Percentiles rank a stretch among this genome's conserved stretches.
phyloP scores from a whole-genome alignment of 495 filamentous ascomycete species.

The Aspergillus biplanus region DNA sequence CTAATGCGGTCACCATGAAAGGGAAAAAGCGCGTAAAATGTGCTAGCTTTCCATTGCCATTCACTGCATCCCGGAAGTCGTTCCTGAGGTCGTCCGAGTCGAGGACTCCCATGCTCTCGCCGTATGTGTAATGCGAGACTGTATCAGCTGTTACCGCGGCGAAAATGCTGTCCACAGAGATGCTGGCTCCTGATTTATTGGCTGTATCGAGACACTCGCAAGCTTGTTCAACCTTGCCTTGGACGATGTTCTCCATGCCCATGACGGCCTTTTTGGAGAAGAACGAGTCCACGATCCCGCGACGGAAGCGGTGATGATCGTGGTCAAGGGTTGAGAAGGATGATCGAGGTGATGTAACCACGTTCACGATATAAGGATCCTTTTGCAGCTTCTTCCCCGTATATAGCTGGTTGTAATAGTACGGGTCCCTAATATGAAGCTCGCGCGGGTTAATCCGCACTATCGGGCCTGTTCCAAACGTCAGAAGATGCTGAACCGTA shows the following conservation, averaged over 20 bases:
- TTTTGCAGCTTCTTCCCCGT: slow-evolving; percentile 32
- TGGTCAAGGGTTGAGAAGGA: slow-evolving; percentile 22
- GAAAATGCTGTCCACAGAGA: background rate
- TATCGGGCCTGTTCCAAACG: slow-evolving; percentile 51
- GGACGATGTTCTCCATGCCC: slow-evolving; percentile 17
- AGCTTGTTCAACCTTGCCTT: slow-evolving; percentile 1
- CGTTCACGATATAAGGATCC: slow-evolving; percentile 15
- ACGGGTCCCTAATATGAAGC: slow-evolving; percentile 43
- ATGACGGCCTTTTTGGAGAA: slow-evolving; percentile 31
- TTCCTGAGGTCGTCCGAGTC: background rate
- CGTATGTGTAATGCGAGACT: background rate
- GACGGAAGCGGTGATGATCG: slow-evolving; percentile 27
- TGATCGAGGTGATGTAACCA: slow-evolving; percentile 18
- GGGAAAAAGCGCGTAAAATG: too few species aligned
- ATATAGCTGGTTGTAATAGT: slow-evolving; percentile 39
- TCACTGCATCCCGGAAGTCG: background rate
- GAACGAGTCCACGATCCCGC: slow-evolving; percentile 27
- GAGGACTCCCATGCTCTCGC: background rate
- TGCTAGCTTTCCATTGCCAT: background rate
- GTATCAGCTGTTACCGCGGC: background rate
- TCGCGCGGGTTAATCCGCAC: slow-evolving; percentile 57
- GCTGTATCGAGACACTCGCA: background rate
- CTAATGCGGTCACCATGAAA: too few species aligned
- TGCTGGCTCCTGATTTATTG: background rate
- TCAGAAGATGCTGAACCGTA: background rate